phyloP scores from a whole-genome alignment of 805 yeast species.

The Ogataea nitratoaversa region DNA sequence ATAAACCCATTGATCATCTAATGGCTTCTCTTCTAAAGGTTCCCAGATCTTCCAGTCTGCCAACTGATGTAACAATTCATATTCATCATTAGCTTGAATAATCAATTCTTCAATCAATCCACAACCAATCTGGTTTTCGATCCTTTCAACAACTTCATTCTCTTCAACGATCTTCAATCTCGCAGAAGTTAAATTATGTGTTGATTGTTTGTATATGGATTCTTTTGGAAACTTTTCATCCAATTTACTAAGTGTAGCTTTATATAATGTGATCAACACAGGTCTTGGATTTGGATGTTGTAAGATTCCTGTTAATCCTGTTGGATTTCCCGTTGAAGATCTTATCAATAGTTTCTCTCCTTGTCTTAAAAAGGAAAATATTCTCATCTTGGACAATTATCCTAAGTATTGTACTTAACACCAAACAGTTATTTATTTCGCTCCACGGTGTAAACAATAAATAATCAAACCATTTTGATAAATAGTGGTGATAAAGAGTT shows the following conservation, averaged over 20 bases:
- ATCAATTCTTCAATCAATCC: slow-evolving; percentile 82
- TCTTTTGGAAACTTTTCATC: slow-evolving; percentile 60
- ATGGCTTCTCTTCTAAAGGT: slow-evolving; percentile 72
- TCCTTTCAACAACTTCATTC: slow-evolving; percentile 56
- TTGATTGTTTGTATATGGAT: slow-evolving; percentile 73
- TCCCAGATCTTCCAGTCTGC: slow-evolving; percentile 75
- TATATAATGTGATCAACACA: slow-evolving; percentile 65
- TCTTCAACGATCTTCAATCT: slow-evolving; percentile 64
- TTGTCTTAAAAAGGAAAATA: slow-evolving; percentile 32
- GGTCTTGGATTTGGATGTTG: slow-evolving; percentile 86
- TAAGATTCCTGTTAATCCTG: slow-evolving; percentile 74
- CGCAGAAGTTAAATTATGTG: slow-evolving; percentile 64
- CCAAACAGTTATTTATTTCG: too few species aligned
- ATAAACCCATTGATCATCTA: slow-evolving; percentile 80
- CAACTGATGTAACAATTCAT: slow-evolving; percentile 60
- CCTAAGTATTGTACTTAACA: too few species aligned
- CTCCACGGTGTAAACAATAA: too few species aligned
- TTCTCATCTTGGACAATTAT: slow-evolving; percentile 30
- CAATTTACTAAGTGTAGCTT: slow-evolving; percentile 59
- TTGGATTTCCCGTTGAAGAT: slow-evolving; percentile 63
- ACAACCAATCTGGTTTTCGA: slow-evolving; percentile 72
- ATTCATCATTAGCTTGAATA: slow-evolving; percentile 80
- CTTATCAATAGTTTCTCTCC: slow-evolving; percentile 47
- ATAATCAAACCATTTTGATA: too few species aligned
- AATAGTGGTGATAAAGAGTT: too few species aligned